Evolutionary conservation across 805 yeast genomes (phyloP).

Genomic region (Candida namnaoensis): DNA sequence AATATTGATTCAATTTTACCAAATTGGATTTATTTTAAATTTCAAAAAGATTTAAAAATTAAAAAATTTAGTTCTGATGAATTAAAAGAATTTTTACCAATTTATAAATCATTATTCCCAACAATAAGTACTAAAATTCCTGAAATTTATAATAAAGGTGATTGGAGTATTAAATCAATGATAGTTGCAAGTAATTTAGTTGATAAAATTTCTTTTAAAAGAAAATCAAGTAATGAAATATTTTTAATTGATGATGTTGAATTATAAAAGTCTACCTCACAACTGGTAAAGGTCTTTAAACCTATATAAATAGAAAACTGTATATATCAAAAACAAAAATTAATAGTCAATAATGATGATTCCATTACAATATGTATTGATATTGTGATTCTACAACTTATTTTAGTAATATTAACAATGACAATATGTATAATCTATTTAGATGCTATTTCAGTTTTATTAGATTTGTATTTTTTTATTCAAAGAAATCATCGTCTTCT

Average conservation of each 20-base stretch:
- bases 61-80: constrained; percentile 40
- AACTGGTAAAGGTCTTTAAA: too few species aligned
- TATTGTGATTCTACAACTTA: too few species aligned
- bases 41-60: constrained; percentile 26
- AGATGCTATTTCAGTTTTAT: not conserved
- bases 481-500: constrained; percentile 20
- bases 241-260: constrained; percentile 20
- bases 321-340: not conserved
- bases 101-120: constrained; percentile 47
- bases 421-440: too few species aligned
- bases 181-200: constrained; percentile 41
- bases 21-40: constrained; percentile 36
- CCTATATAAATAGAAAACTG: too few species aligned
- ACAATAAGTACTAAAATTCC: constrained; percentile 40
- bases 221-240: constrained; percentile 25
- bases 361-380: too few species aligned
- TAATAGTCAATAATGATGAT: not conserved
- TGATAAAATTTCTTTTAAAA: constrained; percentile 39
- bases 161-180: constrained; percentile 32
- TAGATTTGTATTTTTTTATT: constrained; percentile 1
- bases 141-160: constrained; percentile 43
- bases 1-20: constrained; percentile 29
- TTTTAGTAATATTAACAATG: too few species aligned
- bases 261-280: not conserved
- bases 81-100: constrained; percentile 40